Percentiles rank a stretch among this genome's conserved stretches.
Conservation (phyloP, 2,329 filamentous ascomycete species). For the Thermomyces lanuginosus region DNA sequence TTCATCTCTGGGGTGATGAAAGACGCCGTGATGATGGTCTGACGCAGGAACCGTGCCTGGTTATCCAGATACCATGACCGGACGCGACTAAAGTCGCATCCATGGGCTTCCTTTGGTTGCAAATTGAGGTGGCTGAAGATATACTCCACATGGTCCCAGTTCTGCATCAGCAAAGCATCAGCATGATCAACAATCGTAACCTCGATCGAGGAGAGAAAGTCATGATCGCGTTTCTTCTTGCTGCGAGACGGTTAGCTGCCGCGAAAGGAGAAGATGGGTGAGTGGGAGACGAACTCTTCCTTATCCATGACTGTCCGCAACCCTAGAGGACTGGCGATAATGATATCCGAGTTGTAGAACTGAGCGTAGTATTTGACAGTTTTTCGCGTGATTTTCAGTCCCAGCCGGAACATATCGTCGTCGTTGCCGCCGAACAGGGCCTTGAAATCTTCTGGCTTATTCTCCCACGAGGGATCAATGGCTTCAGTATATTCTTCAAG, state of each 20-base stretch:
- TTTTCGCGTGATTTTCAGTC: conserved; percentile 93
- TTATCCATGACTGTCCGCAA: conserved; percentile 80
- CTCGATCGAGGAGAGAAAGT: conserved; percentile 90
- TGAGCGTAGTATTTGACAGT: conserved; percentile 87
- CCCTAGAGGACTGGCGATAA: conserved; percentile 78
- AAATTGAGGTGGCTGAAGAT: conserved; percentile 84
- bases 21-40: conserved; percentile 65
- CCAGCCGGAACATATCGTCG: conserved; percentile 90
- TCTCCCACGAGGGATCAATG: conserved; percentile 50
- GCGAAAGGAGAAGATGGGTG: conserved; percentile 7
- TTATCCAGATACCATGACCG: conserved; percentile 86
- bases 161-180: conserved; percentile 90
- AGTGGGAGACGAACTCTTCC: conserved; percentile 33
- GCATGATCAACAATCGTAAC: conserved; percentile 80
- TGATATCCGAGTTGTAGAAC: conserved; percentile 93
- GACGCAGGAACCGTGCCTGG: conserved; percentile 62
- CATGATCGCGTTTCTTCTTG: conserved; percentile 56
- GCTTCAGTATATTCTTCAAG: conserved; percentile 62
- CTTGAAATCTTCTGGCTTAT: conserved; percentile 71
- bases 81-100: conserved; percentile 84
- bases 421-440: conserved; percentile 89
- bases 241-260: conserved; percentile 31
- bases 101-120: conserved; percentile 76
- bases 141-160: conserved; percentile 90
- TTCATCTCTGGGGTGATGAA: conserved; percentile 84